phyloP scores from a whole-genome alignment of 805 yeast species.

The Candida cerambycidarum region DNA sequence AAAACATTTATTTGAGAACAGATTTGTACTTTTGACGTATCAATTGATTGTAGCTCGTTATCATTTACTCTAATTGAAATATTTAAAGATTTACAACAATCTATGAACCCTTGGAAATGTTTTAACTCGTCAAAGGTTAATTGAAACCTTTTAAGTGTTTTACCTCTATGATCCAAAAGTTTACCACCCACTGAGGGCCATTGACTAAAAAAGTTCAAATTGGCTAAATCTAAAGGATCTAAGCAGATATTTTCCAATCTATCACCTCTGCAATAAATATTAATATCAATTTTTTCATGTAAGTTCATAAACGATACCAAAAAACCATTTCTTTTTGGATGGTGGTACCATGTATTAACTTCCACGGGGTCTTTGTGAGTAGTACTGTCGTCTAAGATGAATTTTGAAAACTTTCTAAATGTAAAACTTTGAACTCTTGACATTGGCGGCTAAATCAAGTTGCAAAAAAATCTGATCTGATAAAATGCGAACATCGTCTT shows the following conservation, averaged over 20 bases:
- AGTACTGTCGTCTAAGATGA: not conserved
- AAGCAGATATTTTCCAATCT: slow-evolving; percentile 13
- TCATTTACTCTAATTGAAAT: not conserved
- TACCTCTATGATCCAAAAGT: slow-evolving; percentile 18
- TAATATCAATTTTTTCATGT: slow-evolving; percentile 11
- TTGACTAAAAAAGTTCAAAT: slow-evolving; percentile 19
- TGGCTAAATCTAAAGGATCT: slow-evolving; percentile 9
- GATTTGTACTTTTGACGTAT: not conserved
- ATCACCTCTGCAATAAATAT: slow-evolving; percentile 12
- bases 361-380: not conserved
- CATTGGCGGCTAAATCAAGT: slow-evolving; percentile 8
- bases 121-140: slow-evolving; percentile 19
- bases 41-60: not conserved
- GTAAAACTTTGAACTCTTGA: slow-evolving; percentile 5
- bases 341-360: slow-evolving; percentile 28
- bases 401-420: slow-evolving; percentile 12
- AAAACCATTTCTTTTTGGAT: slow-evolving; percentile 22
- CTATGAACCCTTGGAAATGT: slow-evolving; percentile 8
- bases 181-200: slow-evolving; percentile 32
- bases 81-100: slow-evolving; percentile 5
- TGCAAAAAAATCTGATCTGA: not conserved
- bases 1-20: not conserved
- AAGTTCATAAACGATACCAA: slow-evolving; percentile 11
- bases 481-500: not conserved
- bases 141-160: slow-evolving; percentile 27